Evolutionary conservation across 495 filamentous ascomycete genomes (phyloP).

Genomic region (Aspergillus biplanus): DNA sequence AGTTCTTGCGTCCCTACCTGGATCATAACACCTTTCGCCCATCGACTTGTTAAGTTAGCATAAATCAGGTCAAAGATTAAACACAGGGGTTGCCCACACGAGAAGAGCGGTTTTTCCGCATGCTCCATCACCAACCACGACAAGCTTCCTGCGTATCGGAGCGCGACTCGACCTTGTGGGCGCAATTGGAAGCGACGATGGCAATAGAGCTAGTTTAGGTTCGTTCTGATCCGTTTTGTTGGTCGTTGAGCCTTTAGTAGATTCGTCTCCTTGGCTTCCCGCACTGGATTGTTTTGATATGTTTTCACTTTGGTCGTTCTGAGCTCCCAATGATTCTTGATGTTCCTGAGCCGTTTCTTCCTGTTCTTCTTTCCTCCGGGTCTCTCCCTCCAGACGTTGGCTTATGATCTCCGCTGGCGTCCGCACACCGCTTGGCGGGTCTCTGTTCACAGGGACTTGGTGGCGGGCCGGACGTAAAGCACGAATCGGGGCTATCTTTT

Average conservation of each 20-base stretch:
- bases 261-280: not conserved
- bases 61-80: not conserved
- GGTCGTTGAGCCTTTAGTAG: not conserved
- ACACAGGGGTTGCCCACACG: not conserved
- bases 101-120: not conserved
- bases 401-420: not conserved
- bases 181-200: not conserved
- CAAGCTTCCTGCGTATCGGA: not conserved
- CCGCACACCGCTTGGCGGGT: not conserved
- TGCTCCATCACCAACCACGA: not conserved
- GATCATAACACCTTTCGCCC: not conserved
- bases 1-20: not conserved
- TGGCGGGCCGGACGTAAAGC: not conserved
- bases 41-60: not conserved
- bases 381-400: too few relatives aligned
- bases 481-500: not conserved
- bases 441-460: not conserved
- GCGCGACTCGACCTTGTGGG: not conserved
- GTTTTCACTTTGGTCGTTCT: too few relatives aligned
- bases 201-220: not conserved
- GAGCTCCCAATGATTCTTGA: too few relatives aligned
- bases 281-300: not conserved
- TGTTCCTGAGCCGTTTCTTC: too few relatives aligned
- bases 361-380: too few relatives aligned
- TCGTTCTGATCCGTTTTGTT: not conserved